Evolutionary conservation across 2,329 filamentous ascomycete genomes (phyloP).

Genomic region (Didymella glomerata): DNA sequence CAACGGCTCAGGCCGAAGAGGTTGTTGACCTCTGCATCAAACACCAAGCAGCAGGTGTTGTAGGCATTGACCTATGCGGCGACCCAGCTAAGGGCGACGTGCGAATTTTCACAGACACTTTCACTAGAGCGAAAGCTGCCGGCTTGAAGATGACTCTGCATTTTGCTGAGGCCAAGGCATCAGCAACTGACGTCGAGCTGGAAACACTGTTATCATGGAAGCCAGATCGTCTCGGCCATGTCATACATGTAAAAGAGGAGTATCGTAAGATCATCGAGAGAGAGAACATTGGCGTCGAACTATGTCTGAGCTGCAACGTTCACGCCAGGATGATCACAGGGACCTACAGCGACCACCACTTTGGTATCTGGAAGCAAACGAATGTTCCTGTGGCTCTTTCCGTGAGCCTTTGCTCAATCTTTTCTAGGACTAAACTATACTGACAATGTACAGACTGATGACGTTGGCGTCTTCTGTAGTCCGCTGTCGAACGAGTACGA

Average conservation of each 20-base stretch:
- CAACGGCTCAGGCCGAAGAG: slow-evolving; percentile 65
- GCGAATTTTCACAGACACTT: slow-evolving; percentile 65
- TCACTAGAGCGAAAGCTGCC: slow-evolving; percentile 63
- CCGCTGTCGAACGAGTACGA: slow-evolving; percentile 78
- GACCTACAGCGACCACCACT: slow-evolving; percentile 74
- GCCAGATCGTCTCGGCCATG: slow-evolving; percentile 78
- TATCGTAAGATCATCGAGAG: slow-evolving; percentile 65
- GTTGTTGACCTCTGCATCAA: slow-evolving; percentile 70
- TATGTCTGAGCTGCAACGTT: slow-evolving; percentile 84
- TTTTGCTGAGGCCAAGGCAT: slow-evolving; percentile 74
- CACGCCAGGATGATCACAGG: slow-evolving; percentile 75
- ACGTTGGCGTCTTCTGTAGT: slow-evolving; percentile 83
- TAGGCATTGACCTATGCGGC: slow-evolving; percentile 81
- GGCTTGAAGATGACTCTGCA: slow-evolving; percentile 75
- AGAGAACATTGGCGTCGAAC: slow-evolving; percentile 70
- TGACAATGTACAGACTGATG: slow-evolving; percentile 70
- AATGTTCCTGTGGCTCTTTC: slow-evolving; percentile 68
- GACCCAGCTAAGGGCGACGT: slow-evolving; percentile 73
- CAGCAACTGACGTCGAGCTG: slow-evolving; percentile 68
- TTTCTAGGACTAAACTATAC: slow-evolving; percentile 8
- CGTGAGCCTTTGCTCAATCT: slow-evolving; percentile 61
- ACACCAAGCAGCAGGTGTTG: slow-evolving; percentile 65
- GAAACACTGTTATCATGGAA: slow-evolving; percentile 68
- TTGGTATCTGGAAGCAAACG: slow-evolving; percentile 73
- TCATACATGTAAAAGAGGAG: slow-evolving; percentile 73